Base-by-base conservation (phyloP, 805 yeast species). In the Lachancea cidri region DNA sequence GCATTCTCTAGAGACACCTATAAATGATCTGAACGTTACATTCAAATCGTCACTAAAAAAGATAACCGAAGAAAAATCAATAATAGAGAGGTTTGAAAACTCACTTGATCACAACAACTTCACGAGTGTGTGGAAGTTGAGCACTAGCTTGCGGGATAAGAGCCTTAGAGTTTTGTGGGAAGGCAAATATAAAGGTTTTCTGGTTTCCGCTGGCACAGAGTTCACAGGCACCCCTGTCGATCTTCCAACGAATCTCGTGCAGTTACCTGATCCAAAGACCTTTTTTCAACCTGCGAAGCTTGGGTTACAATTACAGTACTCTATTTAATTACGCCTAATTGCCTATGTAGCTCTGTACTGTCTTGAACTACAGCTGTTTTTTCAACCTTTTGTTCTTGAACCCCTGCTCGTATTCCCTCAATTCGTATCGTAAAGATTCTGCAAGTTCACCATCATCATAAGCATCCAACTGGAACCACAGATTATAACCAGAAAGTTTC, bases 381-480 rank as follows among this genome's bases (percentile, higher is more conserved):
- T 54, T 65, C 35, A 53, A 62, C 46, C 62, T 58, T 47, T 63
- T 65, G 27, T 62, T 57, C 53, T 60, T 66, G 42, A 67, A 56
- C 17, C 64, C 63, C 38, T 66, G 74, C 50, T 80, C 86, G 54
- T 74, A 75, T 14, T 70, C 71, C 41, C 70, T 72, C 38, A 82
- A 60, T 42, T 76, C 79, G 35, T 69, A 67, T 50, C 94, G 70
- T 30, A 83, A 59, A 5, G 70, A 67, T 51, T 85, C 93, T 0
- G 85, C 84, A 35, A 83, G 52, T 1, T 64, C 61, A 47, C 80
- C 86, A 57, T 85, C 93, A 40, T 77, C 75, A 35, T 75, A 71
- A 0, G 87, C 89, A 59, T 84, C 93, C 8, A 91, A 70, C 52
- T 84, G 86, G 54, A 82, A 86, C 96, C 96, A 88, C 16, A 87